Conservation (phyloP, 352 stramenopile species). For the Phytophthora podocarpi region DNA sequence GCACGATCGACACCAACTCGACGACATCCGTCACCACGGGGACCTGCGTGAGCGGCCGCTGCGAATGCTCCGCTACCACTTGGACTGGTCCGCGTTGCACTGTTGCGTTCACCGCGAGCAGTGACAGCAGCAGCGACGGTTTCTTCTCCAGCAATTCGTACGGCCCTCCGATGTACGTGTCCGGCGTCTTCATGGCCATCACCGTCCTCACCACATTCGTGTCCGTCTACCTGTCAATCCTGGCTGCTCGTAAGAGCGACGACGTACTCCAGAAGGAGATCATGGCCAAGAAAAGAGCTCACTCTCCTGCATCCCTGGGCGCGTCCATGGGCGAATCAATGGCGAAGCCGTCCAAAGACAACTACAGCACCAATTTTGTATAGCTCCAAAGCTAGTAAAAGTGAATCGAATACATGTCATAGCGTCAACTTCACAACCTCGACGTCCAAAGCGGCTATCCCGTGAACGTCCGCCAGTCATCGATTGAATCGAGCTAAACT, state of each 20-base stretch:
- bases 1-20: conserved; percentile 42
- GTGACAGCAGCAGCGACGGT: conserved; percentile 22
- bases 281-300: conserved; percentile 19
- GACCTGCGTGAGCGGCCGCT: conserved; percentile 36
- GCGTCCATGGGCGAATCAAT: conserved; percentile 20
- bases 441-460: no score
- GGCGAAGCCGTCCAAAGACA: conserved; percentile 28
- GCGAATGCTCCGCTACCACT: conserved; percentile 33
- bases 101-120: conserved; percentile 2
- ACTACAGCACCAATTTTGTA: conserved; percentile 54
- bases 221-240: conserved; percentile 28
- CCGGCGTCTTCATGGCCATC: conserved; percentile 15
- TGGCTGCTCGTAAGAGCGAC: conserved; percentile 17
- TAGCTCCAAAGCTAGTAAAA: conserved; percentile 17
- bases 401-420: conserved; percentile 17
- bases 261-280: conserved; percentile 22
- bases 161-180: conserved; percentile 37
- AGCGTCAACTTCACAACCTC: no score
- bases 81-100: conserved; percentile 57
- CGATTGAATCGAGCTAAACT: no score
- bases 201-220: conserved; percentile 22
- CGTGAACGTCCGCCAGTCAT: no score
- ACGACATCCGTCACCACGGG: conserved; percentile 32
- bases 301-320: conserved; percentile 7
- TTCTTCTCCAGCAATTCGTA: conserved; percentile 31